Conservation (phyloP, 768 basidiomycete genomes). For the Rhizopogon rudus region DNA sequence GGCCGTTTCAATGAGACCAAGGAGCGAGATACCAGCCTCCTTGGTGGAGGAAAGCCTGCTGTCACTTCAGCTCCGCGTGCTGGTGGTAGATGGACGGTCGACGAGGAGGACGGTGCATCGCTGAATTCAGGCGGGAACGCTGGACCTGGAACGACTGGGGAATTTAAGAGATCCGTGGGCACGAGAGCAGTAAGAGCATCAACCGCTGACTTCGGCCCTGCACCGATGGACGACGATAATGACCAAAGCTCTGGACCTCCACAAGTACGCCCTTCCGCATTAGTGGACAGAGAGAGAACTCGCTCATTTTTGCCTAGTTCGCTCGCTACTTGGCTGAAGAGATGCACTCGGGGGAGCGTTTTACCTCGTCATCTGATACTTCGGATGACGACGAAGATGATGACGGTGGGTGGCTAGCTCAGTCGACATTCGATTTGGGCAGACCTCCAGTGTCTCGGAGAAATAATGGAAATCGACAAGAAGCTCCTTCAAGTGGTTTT, state of each 20-base stretch:
- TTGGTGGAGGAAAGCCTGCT: conserved; percentile 84
- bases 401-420: conserved; percentile 76
- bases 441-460: conserved; percentile 45
- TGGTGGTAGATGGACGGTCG: conserved; percentile 59
- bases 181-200: conserved; percentile 40
- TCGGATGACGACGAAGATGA: conserved; percentile 55
- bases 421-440: conserved; percentile 63
- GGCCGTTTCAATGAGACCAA: conserved; percentile 86
- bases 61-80: conserved; percentile 31
- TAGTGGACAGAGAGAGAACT: conserved; percentile 2
- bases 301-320: conserved; percentile 44
- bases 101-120: conserved; percentile 48
- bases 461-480: conserved; percentile 41
- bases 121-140: conserved; percentile 6
- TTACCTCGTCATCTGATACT: conserved; percentile 45
- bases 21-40: conserved; percentile 66
- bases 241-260: conserved; percentile 38
- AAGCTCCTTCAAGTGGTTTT: conserved; percentile 40
- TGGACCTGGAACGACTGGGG: conserved; percentile 31
- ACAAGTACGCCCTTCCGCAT: conserved; percentile 29
- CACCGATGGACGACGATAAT: conserved; percentile 41
- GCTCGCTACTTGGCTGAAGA: conserved; percentile 75
- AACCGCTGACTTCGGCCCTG: conserved; percentile 63
- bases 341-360: conserved; percentile 57
- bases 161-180: conserved; percentile 49